Percentiles rank a stretch among this genome's conserved stretches.
Conservation (phyloP, 805 yeast genomes). For the Metschnikowia cubensis region DNA sequence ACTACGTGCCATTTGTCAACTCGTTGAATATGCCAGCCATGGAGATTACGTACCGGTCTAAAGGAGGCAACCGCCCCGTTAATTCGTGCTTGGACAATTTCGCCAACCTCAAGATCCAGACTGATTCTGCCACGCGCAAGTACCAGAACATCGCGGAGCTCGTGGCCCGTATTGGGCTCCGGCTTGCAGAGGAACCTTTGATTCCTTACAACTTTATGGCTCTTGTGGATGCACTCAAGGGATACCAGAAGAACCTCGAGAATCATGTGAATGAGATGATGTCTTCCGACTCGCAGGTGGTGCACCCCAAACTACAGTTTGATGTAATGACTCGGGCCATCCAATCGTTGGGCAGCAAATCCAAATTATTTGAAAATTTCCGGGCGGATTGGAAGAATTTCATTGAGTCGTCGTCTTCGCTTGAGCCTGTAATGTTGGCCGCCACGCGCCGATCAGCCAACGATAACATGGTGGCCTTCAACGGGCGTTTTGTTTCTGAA, state of each 20-base stretch:
- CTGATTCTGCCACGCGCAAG: conserved; percentile 54
- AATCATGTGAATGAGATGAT: conserved; percentile 26
- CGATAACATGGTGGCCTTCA: conserved; percentile 54
- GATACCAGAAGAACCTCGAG: conserved; percentile 46
- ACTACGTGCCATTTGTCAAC: conserved; percentile 64
- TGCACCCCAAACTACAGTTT: conserved; percentile 21
- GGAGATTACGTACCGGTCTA: conserved; percentile 49
- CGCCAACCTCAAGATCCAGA: conserved; percentile 45
- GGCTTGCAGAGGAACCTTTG: conserved; percentile 69
- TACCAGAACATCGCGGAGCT: conserved; percentile 56
- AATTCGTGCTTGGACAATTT: conserved; percentile 64
- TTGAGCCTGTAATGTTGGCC: conserved; percentile 70
- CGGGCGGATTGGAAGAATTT: conserved; percentile 57
- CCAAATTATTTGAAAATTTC: conserved; percentile 50
- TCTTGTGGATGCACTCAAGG: conserved; percentile 42
- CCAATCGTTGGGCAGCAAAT: conserved; percentile 31
- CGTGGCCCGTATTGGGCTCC: conserved; percentile 49
- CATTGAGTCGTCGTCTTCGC: conserved; percentile 39
- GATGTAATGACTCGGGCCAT: conserved; percentile 24
- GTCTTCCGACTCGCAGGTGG: neutral
- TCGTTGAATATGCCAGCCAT: conserved; percentile 67
- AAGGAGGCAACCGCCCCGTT: conserved; percentile 32
- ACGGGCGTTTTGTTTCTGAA: conserved; percentile 46
- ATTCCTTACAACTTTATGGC: conserved; percentile 61
- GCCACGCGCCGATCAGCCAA: conserved; percentile 81